phyloP scores from a whole-genome alignment of 176 grass and related monocot species.

The Bothriochloa decipiens region DNA sequence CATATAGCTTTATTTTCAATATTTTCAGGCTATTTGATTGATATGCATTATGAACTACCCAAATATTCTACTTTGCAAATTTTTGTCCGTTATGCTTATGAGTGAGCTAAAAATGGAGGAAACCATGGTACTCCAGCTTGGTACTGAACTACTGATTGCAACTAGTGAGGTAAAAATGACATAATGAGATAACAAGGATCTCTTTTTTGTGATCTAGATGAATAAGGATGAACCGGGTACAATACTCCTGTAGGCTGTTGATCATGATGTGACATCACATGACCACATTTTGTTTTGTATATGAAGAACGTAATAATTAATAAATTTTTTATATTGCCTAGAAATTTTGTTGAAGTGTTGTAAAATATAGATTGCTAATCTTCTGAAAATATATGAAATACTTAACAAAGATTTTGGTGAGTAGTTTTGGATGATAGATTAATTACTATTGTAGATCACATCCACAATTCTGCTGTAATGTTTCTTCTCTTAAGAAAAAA shows the following conservation, averaged over 20 bases:
- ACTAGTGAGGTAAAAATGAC: not conserved
- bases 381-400: conserved; percentile 15
- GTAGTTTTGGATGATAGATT: conserved; percentile 5
- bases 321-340: conserved; percentile 28
- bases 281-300: not conserved
- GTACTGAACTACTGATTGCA: not conserved
- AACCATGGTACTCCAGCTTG: not conserved
- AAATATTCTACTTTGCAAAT: not conserved
- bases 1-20: not conserved
- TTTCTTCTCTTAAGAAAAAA: conserved; percentile 9
- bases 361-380: conserved; percentile 12
- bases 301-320: not conserved
- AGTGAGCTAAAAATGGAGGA: not conserved
- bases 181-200: not conserved
- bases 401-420: conserved; percentile 18
- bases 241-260: conserved; percentile 27
- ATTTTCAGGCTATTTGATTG: not conserved
- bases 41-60: not conserved
- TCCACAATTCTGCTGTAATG: not conserved
- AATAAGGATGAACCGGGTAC: conserved; percentile 1
- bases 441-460: conserved; percentile 23
- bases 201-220: not conserved
- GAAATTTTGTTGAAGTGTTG: not conserved
- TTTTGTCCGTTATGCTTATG: conserved; percentile 5
- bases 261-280: conserved; percentile 1